Evolutionary conservation across 768 basidiomycete species (phyloP), one percentile per base, ranked within the genome.

Genomic region (Collybia sordida): DNA sequence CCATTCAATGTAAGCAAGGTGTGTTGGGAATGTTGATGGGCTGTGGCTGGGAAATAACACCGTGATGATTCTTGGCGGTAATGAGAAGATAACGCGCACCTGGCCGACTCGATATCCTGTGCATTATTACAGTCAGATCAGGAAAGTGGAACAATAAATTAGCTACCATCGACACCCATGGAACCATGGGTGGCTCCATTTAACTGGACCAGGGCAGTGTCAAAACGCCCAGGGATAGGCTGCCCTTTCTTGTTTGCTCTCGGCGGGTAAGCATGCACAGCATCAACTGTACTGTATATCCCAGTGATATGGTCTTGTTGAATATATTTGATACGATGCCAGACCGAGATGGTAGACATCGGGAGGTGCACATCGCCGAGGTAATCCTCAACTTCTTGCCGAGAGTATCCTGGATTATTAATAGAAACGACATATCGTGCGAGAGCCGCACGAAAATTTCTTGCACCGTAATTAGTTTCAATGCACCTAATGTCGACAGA

Each of bases 1-100:
- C 62, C 64, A 65, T 48, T 67, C 60, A 7, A 66, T 54, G 48
- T 64, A 66, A 2, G 64, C 66, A n/a, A 67, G 55, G 41, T 59
- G 55, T 19, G 49, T 11, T 6, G 48, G 49, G 19, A 47, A 35
- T 3, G 24, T 40, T 15, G 54, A 38, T 11, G 35, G 37, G 34
- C 28, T n/a, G n/a, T 34, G 46, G 34, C 28, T n/a, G n/a, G 35
- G 46, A 21, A 58, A 54, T 21, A 58, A 38, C 14, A 41, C 11
- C 6, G 49, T 40, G 22, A 41, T 38, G 8, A 43, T 40, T 9
- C 49, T 42, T 6, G 50, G 17, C 27, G 64, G 57, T 3, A 65
- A 38, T 11, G 51, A 50, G 45, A 68, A 68, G 2, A 68, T 40
- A 4, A 63, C 63, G 4, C 53, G 59, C 12, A 66, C 46, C 28